phyloP scores from a whole-genome alignment of 306 rosid genomes.

The Begonia peltatifolia region DNA sequence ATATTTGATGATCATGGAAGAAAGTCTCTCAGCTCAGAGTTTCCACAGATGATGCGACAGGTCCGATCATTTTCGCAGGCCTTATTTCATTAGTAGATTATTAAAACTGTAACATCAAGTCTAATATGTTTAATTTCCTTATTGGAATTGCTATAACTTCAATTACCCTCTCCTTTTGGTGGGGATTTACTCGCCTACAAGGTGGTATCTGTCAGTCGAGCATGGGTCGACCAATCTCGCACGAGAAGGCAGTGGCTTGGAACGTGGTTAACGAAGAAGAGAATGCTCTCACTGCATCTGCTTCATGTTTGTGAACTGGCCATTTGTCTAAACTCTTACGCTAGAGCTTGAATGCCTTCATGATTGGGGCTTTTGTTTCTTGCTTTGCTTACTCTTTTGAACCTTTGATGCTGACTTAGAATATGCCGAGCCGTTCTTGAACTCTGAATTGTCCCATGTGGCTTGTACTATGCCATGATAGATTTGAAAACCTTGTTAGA shows the following conservation, averaged over 20 bases:
- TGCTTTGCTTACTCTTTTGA: background rate
- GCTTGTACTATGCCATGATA: too few relatives aligned
- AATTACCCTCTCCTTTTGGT: background rate
- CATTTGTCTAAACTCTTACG: slow-evolving; percentile 50
- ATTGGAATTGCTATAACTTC: slow-evolving; percentile 2
- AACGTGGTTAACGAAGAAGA: slow-evolving; percentile 97
- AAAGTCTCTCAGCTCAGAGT: slow-evolving; percentile 74
- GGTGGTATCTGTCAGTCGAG: slow-evolving; percentile 95
- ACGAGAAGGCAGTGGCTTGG: slow-evolving; percentile 95
- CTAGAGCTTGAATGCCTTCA: background rate
- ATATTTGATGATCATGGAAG: slow-evolving; percentile 91
- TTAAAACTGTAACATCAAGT: too few relatives aligned
- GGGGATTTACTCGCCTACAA: slow-evolving; percentile 95
- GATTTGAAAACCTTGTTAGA: too few relatives aligned
- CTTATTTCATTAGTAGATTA: background rate
- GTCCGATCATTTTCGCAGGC: slow-evolving; percentile 16
- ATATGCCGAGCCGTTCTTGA: too few relatives aligned
- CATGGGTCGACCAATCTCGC: slow-evolving; percentile 97
- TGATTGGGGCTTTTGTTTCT: too few relatives aligned
- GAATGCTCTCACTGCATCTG: slow-evolving; percentile 90
- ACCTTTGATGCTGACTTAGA: too few relatives aligned
- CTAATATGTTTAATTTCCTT: background rate
- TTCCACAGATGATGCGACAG: slow-evolving; percentile 97
- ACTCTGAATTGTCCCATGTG: too few relatives aligned
- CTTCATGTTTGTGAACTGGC: slow-evolving; percentile 96